phyloP scores from a whole-genome alignment of 352 stramenopile species.

The Globisporangium takayamanum region DNA sequence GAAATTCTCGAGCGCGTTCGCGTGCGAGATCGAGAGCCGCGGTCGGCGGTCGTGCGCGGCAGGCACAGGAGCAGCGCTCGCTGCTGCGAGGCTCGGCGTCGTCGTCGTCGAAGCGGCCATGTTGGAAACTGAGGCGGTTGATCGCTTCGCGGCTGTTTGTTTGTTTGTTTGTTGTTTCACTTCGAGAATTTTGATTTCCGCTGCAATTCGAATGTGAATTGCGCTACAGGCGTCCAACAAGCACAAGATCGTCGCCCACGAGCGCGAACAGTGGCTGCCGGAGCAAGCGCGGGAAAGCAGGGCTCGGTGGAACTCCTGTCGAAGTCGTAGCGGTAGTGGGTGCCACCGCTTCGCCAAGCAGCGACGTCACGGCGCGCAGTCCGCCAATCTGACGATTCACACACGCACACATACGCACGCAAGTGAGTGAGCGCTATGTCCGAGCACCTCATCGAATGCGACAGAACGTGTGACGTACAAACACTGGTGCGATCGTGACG shows the following conservation, averaged over 20 bases:
- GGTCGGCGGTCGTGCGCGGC: slow-evolving; percentile 11
- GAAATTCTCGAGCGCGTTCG: slow-evolving; percentile 76
- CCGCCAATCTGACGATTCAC: slow-evolving; percentile 41
- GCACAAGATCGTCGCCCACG: slow-evolving; percentile 11
- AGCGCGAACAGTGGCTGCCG: not conserved
- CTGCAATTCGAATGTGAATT: not conserved
- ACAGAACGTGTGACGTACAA: slow-evolving; percentile 38
- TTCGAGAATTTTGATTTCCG: no score
- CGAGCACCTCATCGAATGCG: not conserved
- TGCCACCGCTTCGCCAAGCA: slow-evolving; percentile 13
- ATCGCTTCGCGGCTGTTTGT: no score
- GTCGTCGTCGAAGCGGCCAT: not conserved
- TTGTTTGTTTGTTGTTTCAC: no score
- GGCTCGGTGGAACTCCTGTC: not conserved
- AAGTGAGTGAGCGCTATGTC: not conserved
- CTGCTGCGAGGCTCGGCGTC: not conserved
- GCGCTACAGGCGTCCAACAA: slow-evolving; percentile 7
- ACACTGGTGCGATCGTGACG: slow-evolving; percentile 74
- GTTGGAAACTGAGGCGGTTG: not conserved
- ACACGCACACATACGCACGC: not conserved
- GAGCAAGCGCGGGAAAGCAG: not conserved
- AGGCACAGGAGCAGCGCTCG: not conserved
- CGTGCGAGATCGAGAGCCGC: slow-evolving; percentile 59
- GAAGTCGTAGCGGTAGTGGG: not conserved
- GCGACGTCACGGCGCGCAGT: slow-evolving; percentile 32